phyloP scores from a whole-genome alignment of 2,329 filamentous ascomycete species.

The Aspergillus brunneoviolaceus region DNA sequence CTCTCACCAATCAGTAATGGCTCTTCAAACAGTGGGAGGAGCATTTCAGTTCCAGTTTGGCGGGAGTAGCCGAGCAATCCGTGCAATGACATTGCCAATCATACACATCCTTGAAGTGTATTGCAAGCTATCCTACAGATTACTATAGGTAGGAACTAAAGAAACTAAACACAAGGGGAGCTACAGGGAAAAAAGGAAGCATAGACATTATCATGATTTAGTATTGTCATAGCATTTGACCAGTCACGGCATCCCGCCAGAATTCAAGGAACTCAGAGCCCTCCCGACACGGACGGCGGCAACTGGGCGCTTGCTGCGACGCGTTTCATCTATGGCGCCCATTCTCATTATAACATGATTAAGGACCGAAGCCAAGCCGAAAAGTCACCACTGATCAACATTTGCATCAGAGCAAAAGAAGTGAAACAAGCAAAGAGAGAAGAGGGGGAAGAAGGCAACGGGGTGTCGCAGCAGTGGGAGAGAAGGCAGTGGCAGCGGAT shows the following conservation, averaged over 20 bases:
- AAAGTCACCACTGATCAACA: not conserved
- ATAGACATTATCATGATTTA: not conserved
- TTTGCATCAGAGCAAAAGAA: not conserved
- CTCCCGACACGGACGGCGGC: not conserved
- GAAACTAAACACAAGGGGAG: conserved; percentile 1
- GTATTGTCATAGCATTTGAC: not conserved
- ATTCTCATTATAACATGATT: not conserved
- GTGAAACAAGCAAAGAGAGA: conserved; percentile 6
- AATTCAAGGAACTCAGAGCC: not conserved
- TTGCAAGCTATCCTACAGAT: not conserved
- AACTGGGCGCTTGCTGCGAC: conserved; percentile 15
- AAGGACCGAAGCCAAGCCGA: not conserved
- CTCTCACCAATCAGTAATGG: not conserved
- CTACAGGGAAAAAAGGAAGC: not conserved
- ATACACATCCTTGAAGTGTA: not conserved
- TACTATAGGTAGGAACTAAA: not conserved
- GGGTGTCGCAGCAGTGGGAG: not conserved
- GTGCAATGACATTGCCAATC: not conserved
- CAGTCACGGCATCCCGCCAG: not conserved
- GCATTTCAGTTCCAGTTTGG: not conserved
- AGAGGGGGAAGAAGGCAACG: not conserved
- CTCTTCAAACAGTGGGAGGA: not conserved
- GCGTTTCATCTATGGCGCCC: conserved; percentile 6
- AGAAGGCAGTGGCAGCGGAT: not conserved
- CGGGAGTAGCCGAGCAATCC: not conserved